These are phyloP conservation scores for Suillus fuscotomentosus DNA, from an alignment of 768 basidiomycete genomes.

Conservation along the genomic window DNA sequence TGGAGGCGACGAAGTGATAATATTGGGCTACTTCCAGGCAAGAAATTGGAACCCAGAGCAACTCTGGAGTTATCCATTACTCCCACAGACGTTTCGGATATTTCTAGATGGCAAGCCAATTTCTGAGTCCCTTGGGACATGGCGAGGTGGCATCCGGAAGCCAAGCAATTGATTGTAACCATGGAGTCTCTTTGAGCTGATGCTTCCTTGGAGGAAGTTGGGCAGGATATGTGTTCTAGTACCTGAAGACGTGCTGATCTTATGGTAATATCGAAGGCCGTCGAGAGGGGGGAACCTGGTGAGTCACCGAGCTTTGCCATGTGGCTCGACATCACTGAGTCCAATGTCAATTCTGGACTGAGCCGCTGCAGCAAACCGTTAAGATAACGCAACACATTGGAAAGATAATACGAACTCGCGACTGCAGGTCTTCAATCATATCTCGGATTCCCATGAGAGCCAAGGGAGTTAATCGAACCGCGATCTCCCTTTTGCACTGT, in stretches of 20 bases:
- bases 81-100: neutral
- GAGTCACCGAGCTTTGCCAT: constrained; percentile 32
- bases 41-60: neutral
- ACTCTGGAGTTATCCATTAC: neutral
- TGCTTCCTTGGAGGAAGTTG: neutral
- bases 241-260: constrained; percentile 40
- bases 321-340: constrained; percentile 41
- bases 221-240: constrained; percentile 42
- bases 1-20: constrained; percentile 1
- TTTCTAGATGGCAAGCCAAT: neutral
- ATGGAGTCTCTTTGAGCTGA: neutral
- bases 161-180: neutral
- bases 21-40: neutral
- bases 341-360: constrained; percentile 39
- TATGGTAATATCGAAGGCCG: constrained; percentile 42
- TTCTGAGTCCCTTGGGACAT: neutral
- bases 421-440: constrained; percentile 48
- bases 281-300: constrained; percentile 14
- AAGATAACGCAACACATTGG: constrained; percentile 2
- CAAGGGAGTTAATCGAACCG: constrained; percentile 56
- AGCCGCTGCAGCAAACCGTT: constrained; percentile 25
- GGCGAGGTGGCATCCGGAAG: neutral
- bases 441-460: constrained; percentile 40
- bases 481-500: constrained; percentile 23
- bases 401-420: constrained; percentile 37